Conservation (phyloP, 768 basidiomycete genomes). For the Lentinula sp. region DNA sequence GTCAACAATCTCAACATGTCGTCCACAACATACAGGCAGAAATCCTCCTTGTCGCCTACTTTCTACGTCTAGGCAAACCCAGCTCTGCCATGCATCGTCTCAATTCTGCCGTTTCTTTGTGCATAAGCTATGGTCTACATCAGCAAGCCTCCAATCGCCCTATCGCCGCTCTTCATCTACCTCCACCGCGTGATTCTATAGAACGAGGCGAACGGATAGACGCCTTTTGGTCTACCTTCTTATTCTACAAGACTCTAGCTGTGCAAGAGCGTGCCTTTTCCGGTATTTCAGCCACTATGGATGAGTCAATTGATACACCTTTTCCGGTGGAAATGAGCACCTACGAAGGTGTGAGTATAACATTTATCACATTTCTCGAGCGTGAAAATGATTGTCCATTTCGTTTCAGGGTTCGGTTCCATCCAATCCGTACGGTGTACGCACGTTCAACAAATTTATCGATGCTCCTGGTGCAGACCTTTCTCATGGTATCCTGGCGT, state of each 20-base stretch:
- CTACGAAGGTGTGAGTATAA: constrained; percentile 10
- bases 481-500: constrained; percentile 5
- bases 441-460: constrained; percentile 11
- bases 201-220: constrained; percentile 31
- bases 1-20: constrained; percentile 22
- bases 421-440: constrained; percentile 1
- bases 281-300: constrained; percentile 18
- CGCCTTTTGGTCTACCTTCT: constrained; percentile 31
- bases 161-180: constrained; percentile 2
- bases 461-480: constrained; percentile 6
- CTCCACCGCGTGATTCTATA: constrained; percentile 18
- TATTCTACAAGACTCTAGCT: constrained; percentile 25
- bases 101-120: constrained; percentile 12
- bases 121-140: constrained; percentile 14
- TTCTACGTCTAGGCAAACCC: constrained; percentile 12
- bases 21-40: constrained; percentile 33
- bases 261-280: constrained; percentile 22
- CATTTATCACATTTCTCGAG: background rate
- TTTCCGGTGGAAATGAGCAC: constrained; percentile 28
- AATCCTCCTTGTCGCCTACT: constrained; percentile 29
- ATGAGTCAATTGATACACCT: constrained; percentile 25
- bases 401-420: constrained; percentile 14
- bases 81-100: constrained; percentile 15
- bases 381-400: background rate
- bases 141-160: constrained; percentile 1